Base-by-base conservation (phyloP, 2,329 filamentous ascomycete species). In the Aspergillus amoenus region DNA sequence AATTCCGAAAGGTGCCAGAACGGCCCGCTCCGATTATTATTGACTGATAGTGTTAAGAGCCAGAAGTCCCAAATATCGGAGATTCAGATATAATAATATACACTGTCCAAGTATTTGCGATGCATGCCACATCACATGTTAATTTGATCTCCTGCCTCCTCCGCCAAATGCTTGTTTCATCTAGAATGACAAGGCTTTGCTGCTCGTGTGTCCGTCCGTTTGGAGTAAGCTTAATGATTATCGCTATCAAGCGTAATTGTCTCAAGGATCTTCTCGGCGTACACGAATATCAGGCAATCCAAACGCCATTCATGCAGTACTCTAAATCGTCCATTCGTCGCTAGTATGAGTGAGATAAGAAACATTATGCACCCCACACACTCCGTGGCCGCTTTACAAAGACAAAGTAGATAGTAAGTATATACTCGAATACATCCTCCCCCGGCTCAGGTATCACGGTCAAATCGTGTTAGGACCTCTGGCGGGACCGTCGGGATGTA, bases 401-500 rank as follows among this genome's bases (percentile, higher is more conserved):
- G 17, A 11, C 27, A 47, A n/a, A 47, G 34, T 47, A 52, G 37
- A 40, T 52, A 39, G 5, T 34, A 52, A 34, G 32, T 42, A 51
- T 51, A 30, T 41, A 41, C 39, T 42, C 24, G 27, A 47, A 47
- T 34, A 34, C 44, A 18, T 39, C 39, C 30, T 50, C 34, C 30
- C 32, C 39, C 30, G 32, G 59, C 61, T 64, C 54, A 63, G 17
- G 61, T 62, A 30, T 71, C 70, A 4, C 84, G 79, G 70, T 97
- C 93, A 47, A 99, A 81, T 78, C 92, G 96, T 59, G 88, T 86
- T 59, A 99, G 79, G 70, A 97, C 96, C 76, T 99, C 94, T 0
- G 93, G 88, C 17, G 94, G 93, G 52, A 99, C 90, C 0, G 91
- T 96, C 2, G 94, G 94, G 45, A 96, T 95, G 73, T 99, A 99